These are phyloP conservation scores for Amylostereum areolatum DNA, from an alignment of 1,284 basidiomycete genomes.

Conservation along the genomic window DNA sequence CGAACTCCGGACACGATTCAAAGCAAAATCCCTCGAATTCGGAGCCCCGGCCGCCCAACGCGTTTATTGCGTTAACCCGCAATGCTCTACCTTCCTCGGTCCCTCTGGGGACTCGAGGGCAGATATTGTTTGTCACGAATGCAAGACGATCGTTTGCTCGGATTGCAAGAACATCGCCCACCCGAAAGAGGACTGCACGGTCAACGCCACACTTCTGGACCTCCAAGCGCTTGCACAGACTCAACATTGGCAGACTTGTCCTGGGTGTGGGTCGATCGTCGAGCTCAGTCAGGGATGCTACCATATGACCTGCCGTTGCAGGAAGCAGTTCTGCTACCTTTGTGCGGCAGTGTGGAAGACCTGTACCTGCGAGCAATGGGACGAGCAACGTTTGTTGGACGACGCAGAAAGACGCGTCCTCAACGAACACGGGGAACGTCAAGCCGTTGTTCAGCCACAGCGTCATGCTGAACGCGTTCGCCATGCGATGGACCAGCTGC, in stretches of 20 bases:
- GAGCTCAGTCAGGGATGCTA: slow-evolving; percentile 37
- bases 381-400: slow-evolving; percentile 26
- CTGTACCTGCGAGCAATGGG: slow-evolving; percentile 37
- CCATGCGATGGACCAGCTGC: slow-evolving; percentile 26
- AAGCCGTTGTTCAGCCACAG: background rate
- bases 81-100: slow-evolving; percentile 37
- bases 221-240: slow-evolving; percentile 26
- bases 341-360: slow-evolving; percentile 36
- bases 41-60: slow-evolving; percentile 24
- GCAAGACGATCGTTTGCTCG: slow-evolving; percentile 26
- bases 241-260: slow-evolving; percentile 35
- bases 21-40: slow-evolving; percentile 29
- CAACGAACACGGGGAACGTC: background rate
- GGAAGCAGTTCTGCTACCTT: slow-evolving; percentile 39
- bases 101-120: slow-evolving; percentile 18
- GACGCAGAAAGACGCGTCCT: slow-evolving; percentile 25
- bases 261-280: slow-evolving; percentile 34
- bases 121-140: slow-evolving; percentile 13
- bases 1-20: slow-evolving; percentile 19
- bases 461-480: slow-evolving; percentile 11
- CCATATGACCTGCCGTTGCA: slow-evolving; percentile 42
- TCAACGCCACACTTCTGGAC: slow-evolving; percentile 22
- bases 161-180: slow-evolving; percentile 25
- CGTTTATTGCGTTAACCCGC: slow-evolving; percentile 36
- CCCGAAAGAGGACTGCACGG: slow-evolving; percentile 16